Percentiles rank a stretch among this genome's conserved stretches.
Evolutionary conservation across 768 basidiomycete genomes (phyloP).

Genomic region (Tricholoma matsutake): DNA sequence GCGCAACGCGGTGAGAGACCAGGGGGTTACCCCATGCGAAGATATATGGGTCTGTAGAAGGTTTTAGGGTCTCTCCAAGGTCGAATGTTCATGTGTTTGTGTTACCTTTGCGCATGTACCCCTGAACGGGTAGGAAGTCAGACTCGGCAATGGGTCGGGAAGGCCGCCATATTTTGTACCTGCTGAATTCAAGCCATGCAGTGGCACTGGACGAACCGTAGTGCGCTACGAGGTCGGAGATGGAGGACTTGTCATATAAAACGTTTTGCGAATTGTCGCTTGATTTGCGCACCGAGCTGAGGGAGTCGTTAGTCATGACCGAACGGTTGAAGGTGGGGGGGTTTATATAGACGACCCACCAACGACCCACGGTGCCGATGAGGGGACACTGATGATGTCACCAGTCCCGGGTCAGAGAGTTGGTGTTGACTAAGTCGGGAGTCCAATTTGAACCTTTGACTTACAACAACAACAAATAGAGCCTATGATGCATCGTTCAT

Average conservation of each 20-base stretch:
- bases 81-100: not conserved
- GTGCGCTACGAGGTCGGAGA: conserved; percentile 55
- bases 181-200: conserved; percentile 64
- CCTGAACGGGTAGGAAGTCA: conserved; percentile 49
- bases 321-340: not conserved
- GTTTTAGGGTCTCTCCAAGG: not conserved
- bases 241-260: conserved; percentile 24
- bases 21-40: conserved; percentile 68
- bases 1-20: conserved; percentile 37
- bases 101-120: conserved; percentile 46
- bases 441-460: no score
- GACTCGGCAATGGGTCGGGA: conserved; percentile 32
- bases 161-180: conserved; percentile 48
- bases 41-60: conserved; percentile 37
- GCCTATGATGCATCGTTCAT: no score
- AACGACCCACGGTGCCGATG: no score
- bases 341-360: not conserved
- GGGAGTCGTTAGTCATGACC: not conserved
- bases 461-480: no score
- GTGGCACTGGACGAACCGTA: conserved; percentile 70
- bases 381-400: no score
- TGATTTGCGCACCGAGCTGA: not conserved
- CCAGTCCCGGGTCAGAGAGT: no score
- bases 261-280: not conserved
- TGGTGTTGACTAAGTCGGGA: no score